A percentile compares a stretch with the other conserved stretches of the same genome.
phyloP scores from a whole-genome alignment of 225 moss, liverwort and hornwort species.

The Pleurozium schreberi region DNA sequence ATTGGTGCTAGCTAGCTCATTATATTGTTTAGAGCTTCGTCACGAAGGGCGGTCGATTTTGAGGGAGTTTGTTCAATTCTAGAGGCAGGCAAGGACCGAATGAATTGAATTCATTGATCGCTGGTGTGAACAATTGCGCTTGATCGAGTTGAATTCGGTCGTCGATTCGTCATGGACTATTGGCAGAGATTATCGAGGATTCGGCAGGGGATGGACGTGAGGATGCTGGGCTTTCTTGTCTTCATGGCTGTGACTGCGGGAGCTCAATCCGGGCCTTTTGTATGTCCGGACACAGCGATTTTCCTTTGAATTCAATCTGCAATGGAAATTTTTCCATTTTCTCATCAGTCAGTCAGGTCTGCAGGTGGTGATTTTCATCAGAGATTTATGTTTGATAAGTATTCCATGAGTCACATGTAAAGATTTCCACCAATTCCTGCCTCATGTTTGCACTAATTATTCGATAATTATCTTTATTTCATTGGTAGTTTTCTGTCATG shows the following conservation, averaged over 20 bases:
- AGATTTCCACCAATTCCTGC: background rate
- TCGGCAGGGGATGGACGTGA: background rate
- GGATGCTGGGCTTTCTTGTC: background rate
- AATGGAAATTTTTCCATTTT: background rate
- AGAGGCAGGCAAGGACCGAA: no score
- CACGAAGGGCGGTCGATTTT: no score
- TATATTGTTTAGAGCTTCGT: no score
- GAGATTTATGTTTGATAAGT: background rate
- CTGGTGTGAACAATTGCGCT: no score
- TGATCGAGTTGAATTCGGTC: background rate
- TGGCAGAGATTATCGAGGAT: background rate
- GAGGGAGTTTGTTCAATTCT: no score
- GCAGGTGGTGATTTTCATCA: background rate
- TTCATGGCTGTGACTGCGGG: background rate
- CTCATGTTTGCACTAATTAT: background rate
- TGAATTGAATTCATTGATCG: no score
- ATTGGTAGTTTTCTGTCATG: background rate
- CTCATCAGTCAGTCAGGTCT: background rate
- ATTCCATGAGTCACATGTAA: background rate
- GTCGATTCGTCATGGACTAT: no score
- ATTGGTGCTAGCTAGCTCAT: no score
- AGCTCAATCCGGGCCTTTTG: background rate
- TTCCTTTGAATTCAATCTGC: background rate
- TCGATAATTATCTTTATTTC: background rate
- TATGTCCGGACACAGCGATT: constrained; percentile 6